Conservation (phyloP, 2,329 filamentous ascomycete genomes). For the Waltergamsia citrina region DNA sequence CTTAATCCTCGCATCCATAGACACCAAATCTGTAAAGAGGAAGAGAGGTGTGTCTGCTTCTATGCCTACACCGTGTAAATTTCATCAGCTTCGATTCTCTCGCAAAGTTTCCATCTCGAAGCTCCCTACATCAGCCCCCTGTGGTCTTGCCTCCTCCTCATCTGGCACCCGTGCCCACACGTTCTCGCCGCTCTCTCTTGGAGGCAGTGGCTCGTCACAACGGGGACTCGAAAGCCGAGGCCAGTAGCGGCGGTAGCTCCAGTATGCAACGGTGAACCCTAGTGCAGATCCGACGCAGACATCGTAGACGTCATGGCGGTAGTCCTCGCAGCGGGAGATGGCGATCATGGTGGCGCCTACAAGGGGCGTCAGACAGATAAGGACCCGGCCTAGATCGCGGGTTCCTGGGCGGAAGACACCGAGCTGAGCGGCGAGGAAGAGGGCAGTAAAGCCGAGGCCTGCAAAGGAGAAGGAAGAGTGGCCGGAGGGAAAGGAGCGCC, state of each 20-base stretch:
- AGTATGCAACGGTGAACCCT: slow-evolving; percentile 51
- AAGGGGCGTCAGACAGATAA: slow-evolving; percentile 49
- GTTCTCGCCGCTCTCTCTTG: slow-evolving; percentile 16
- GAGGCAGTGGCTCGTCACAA: slow-evolving; percentile 46
- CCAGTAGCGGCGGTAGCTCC: slow-evolving; percentile 58
- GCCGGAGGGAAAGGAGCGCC: slow-evolving; percentile 74
- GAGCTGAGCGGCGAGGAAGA: slow-evolving; percentile 61
- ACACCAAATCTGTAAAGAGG: not conserved
- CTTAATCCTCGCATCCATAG: not conserved
- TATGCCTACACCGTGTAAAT: not conserved
- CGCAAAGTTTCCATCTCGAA: slow-evolving; percentile 17
- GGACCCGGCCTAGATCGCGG: slow-evolving; percentile 43
- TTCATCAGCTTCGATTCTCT: slow-evolving; percentile 1
- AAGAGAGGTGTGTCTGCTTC: not conserved
- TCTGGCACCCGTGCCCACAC: slow-evolving; percentile 39
- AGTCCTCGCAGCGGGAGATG: slow-evolving; percentile 60
- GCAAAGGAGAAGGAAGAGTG: slow-evolving; percentile 74
- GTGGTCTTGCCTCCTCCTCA: slow-evolving; percentile 39
- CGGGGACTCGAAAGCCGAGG: slow-evolving; percentile 39
- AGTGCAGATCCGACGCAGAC: slow-evolving; percentile 52
- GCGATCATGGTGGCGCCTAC: slow-evolving; percentile 58
- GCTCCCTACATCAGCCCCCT: slow-evolving; percentile 5
- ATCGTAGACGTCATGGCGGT: slow-evolving; percentile 63
- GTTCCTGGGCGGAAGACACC: slow-evolving; percentile 40
- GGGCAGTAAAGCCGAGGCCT: slow-evolving; percentile 64